Base-by-base conservation (phyloP, 768 basidiomycete species). In the Dacryopinax primogenitus region DNA sequence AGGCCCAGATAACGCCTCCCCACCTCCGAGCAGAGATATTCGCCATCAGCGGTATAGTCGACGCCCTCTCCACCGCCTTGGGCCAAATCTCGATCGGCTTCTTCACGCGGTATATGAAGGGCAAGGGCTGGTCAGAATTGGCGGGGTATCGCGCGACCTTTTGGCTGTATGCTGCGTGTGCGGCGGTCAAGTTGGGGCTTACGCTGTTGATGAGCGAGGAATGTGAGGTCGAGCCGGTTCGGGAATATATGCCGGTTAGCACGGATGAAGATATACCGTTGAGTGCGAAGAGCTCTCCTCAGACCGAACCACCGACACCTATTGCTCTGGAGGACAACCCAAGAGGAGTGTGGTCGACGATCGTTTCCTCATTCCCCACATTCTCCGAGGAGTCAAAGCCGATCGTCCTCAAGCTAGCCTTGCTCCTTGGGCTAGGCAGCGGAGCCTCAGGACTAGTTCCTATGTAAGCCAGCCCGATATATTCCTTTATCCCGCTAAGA, bases 371-470 rank as follows among this genome's bases (percentile, higher is more conserved):
- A 16, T 63, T 66, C 16, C 68, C 66, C 28, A 62, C 34, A 26
- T 35, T 72, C 30, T 71, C 70, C 23, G 62, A 47, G 11, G 33
- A 58, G 18, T 71, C 71, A 3, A 66, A 69, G 15, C 64, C 39
- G 12, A 68, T 67, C 32, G 70, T 72, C 67, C 69, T 34, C 66
- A 70, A 70, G 63, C 68, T 72, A 16, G 70, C 69, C 66, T 63
- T 67, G 7, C 58, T 71, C 3, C 66, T 72, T 15, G 62, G 66
- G n/a, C 69, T 71, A 62, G 70, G 70, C 47, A 67, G 67, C 11
- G 62, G 70, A 2, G 69, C 69, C 23, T 70, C 70, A 51, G 70
- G 71, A 3, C 70, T 71, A 66, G 67, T 70, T 15, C 61, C 63
- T 35, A 68, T 58, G 51, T 58, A 30, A 3, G 51, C 32, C 51